Base-by-base conservation (phyloP, 2,329 filamentous ascomycete genomes). In the Incumbomyces lentus region DNA sequence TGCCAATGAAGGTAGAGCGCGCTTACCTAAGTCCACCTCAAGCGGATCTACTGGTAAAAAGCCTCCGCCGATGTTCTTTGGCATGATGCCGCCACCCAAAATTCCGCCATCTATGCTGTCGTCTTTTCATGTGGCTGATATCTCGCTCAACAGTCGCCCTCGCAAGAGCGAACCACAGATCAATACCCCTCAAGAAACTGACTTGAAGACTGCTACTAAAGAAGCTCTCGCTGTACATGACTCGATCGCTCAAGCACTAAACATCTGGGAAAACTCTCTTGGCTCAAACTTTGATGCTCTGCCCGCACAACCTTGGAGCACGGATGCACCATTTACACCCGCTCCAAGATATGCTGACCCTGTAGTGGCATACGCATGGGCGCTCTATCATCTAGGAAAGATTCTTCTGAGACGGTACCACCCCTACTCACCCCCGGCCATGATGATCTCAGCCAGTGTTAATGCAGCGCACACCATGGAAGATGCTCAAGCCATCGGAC, bases 351-450 rank as follows among this genome's bases (percentile, higher is more conserved):
- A 94, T 60, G 78, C 86, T 26, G 90, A 85, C 1, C 90, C 87
- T 62, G 82, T 83, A n/a, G 84, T 96, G 52, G 86, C 85, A 2
- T 83, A 86, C 30, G 73, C 95, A 17, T 95, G 88, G 86, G 80
- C 85, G 60, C 83, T 89, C 53, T 89, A 86, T 62, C 84, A 94
- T 64, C 86, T 90, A 72, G 82, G 82, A 0, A 74, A 87, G 39
- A 90, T 96, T 48, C 75, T 89, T 45, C 74, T 92, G n/a, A 72
- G 90, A 49, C 77, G 92, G 30, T 74, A 81, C 1, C 89, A 95
- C 55, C 92, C 92, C 0, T 78, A 77, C 18, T 95, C 95, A 88
- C 90, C 89, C 1, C 87, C 90, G 0, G 81, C 89, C 7, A 84
- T 88, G 31, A 88, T 94, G 78, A 78, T 88, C 57, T 88, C 92